A percentile compares a stretch with the other conserved stretches of the same genome.
Evolutionary conservation across 2,329 filamentous ascomycete genomes (phyloP).

Genomic region (Colletotrichum acutatum): DNA sequence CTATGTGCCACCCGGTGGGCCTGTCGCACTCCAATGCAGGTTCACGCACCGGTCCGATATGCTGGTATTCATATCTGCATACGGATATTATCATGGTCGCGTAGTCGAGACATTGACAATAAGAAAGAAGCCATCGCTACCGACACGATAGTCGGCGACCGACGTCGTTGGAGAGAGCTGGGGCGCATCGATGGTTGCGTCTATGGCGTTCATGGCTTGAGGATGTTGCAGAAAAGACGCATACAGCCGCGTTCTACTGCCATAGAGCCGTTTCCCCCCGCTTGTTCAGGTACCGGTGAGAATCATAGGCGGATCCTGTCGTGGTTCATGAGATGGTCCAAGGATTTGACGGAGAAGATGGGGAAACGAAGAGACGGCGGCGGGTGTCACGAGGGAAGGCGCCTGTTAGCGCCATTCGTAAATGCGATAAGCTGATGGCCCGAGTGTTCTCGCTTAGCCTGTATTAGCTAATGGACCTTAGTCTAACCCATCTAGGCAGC

Average conservation of each 20-base stretch:
- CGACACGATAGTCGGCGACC: too few species aligned
- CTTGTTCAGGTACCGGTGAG: neutral
- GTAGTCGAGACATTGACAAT: neutral
- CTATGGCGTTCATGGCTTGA: neutral
- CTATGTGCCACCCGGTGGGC: neutral
- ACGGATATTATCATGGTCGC: neutral
- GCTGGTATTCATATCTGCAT: neutral
- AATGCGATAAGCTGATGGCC: constrained; percentile 27
- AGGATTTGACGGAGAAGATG: neutral
- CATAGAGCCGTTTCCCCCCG: too few species aligned
- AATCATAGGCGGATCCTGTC: neutral
- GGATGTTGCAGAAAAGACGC: neutral
- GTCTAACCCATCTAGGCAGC: constrained; percentile 14
- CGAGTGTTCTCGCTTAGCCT: neutral
- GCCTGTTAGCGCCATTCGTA: neutral
- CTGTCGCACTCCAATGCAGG: neutral
- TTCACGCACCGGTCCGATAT: neutral
- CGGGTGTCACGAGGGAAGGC: neutral
- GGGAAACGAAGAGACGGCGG: neutral
- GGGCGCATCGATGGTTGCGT: neutral
- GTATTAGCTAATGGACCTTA: neutral
- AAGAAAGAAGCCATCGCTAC: neutral
- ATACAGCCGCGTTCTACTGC: neutral
- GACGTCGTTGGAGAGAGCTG: neutral
- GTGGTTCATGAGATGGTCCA: too few species aligned